Conservation (phyloP, 2,329 filamentous ascomycete species). For the Cryphonectria nitschkei region DNA sequence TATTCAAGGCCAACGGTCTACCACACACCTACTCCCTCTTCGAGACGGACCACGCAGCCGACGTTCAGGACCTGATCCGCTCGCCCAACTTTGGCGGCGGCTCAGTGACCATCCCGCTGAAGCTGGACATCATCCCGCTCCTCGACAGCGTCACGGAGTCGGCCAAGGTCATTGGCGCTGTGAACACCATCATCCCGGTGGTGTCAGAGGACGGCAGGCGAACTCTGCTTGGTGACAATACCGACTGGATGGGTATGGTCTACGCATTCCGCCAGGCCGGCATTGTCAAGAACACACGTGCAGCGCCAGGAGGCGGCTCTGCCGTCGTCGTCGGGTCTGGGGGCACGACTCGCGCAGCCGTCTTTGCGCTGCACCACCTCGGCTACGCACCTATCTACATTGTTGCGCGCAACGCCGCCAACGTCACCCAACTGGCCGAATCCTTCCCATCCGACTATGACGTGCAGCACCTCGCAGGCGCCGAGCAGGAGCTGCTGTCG, state of each 20-base stretch:
- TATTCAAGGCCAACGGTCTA: slow-evolving; percentile 77
- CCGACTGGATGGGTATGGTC: slow-evolving; percentile 93
- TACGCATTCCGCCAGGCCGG: slow-evolving; percentile 74
- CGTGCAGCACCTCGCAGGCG: slow-evolving; percentile 63
- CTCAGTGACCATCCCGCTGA: slow-evolving; percentile 94
- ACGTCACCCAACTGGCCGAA: slow-evolving; percentile 67
- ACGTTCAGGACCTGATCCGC: slow-evolving; percentile 68
- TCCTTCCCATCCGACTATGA: slow-evolving; percentile 77
- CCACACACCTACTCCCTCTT: slow-evolving; percentile 79
- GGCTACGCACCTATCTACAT: slow-evolving; percentile 87
- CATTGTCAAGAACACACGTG: slow-evolving; percentile 46
- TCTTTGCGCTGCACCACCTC: slow-evolving; percentile 84
- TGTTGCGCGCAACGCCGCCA: slow-evolving; percentile 73
- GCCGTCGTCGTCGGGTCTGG: slow-evolving; percentile 89
- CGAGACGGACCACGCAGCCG: slow-evolving; percentile 70
- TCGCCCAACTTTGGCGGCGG: slow-evolving; percentile 83
- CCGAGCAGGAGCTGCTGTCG: slow-evolving; percentile 52
- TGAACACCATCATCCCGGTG: slow-evolving; percentile 86
- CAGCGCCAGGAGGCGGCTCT: slow-evolving; percentile 44
- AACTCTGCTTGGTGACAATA: slow-evolving; percentile 83
- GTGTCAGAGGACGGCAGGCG: slow-evolving; percentile 45
- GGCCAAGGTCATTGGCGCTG: slow-evolving; percentile 82
- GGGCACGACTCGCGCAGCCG: slow-evolving; percentile 87
- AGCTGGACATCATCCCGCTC: slow-evolving; percentile 81
- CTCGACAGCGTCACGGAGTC: slow-evolving; percentile 81